Percentiles rank a stretch among this genome's conserved stretches.
phyloP scores from a whole-genome alignment of 2,329 filamentous ascomycete species.

The Curvularia verruculosa region DNA sequence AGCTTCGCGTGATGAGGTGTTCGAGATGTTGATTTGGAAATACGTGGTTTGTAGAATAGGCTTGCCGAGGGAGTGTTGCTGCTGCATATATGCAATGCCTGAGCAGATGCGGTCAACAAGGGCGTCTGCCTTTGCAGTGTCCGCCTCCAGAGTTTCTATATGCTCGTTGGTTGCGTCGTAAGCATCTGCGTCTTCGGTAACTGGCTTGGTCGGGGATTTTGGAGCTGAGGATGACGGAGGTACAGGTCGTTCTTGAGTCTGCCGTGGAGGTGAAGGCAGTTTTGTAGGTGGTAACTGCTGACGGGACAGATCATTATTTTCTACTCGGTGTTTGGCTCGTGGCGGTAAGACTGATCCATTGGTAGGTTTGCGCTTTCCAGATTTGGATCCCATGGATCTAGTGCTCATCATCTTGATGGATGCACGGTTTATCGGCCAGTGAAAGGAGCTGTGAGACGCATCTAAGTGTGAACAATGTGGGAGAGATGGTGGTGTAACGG shows the following conservation, averaged over 20 bases:
- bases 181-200: not conserved
- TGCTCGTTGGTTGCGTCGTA: no score
- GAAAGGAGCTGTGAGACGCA: no score
- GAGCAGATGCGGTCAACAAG: slow-evolving; percentile 11
- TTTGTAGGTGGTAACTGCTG: not conserved
- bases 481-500: not conserved
- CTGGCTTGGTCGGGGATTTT: not conserved
- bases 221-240: not conserved
- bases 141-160: not conserved
- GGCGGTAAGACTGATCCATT: not conserved
- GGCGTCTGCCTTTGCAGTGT: not conserved
- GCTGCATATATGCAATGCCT: slow-evolving; percentile 7
- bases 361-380: not conserved
- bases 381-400: not conserved
- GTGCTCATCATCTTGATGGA: not conserved
- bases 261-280: not conserved
- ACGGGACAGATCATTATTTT: not conserved
- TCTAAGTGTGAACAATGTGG: not conserved
- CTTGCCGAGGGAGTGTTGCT: not conserved
- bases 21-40: slow-evolving; percentile 7
- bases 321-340: no score
- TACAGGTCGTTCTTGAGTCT: not conserved
- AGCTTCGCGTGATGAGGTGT: not conserved
- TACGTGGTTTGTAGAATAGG: slow-evolving; percentile 12
- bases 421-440: not conserved